Percentiles rank a stretch among this genome's conserved stretches.
These are phyloP conservation scores for Penicillium oxalicum DNA, from an alignment of 2,329 filamentous ascomycete genomes.

Conservation along the genomic window DNA sequence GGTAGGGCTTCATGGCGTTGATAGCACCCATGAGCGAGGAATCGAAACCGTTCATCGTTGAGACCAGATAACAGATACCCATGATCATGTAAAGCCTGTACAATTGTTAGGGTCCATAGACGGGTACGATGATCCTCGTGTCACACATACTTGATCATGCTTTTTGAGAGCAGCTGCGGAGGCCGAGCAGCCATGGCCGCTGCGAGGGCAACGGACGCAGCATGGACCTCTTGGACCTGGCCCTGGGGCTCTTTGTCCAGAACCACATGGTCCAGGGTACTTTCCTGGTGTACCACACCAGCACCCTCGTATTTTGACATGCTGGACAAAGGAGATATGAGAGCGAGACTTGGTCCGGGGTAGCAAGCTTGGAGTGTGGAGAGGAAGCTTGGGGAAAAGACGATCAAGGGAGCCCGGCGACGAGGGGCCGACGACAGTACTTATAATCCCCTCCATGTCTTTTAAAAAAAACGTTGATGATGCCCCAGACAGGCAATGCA, in stretches of 20 bases:
- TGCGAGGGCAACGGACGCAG: conserved; percentile 1
- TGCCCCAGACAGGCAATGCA: not conserved
- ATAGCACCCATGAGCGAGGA: conserved; percentile 2
- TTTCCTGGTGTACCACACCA: not conserved
- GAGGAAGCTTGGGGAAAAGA: not conserved
- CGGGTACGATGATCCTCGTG: no score
- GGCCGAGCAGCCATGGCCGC: not conserved
- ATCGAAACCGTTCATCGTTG: conserved; percentile 1
- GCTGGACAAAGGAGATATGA: not conserved
- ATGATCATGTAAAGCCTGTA: conserved; percentile 1
- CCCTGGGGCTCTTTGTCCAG: not conserved
- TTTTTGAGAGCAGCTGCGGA: not conserved
- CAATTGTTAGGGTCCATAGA: no score
- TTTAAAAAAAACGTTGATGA: not conserved
- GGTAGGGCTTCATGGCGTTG: conserved; percentile 1
- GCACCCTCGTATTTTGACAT: not conserved
- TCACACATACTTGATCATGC: not conserved
- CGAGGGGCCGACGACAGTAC: not conserved
- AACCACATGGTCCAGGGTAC: not conserved
- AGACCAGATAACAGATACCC: conserved; percentile 1
- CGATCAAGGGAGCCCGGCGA: not conserved
- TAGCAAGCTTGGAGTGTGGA: not conserved
- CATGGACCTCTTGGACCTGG: not conserved
- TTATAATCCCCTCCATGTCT: not conserved
- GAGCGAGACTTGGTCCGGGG: not conserved